Evolutionary conservation across 495 filamentous ascomycete species (phyloP), one percentile per base, ranked within the genome.

Genomic region (Penicillium longicatenatum): DNA sequence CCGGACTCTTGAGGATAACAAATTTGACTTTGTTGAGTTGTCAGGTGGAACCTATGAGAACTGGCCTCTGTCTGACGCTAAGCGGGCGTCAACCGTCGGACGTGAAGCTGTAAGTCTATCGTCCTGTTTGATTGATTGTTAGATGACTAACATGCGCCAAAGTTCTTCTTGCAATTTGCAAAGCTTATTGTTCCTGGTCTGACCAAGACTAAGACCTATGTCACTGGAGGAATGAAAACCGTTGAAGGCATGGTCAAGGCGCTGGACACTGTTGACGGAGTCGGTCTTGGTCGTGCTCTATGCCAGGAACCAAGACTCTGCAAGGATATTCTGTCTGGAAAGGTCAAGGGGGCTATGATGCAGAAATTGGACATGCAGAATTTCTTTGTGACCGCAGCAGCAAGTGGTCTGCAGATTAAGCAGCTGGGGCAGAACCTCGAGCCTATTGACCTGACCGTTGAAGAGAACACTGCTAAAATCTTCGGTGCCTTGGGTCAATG

Each of bases 131-230:
- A 41, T 14, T 30, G n/a, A 14, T 49, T 14, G n/a, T 42, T 21
- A 12, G 12, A 30, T 14, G 22, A n/a, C 26, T 53, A n/a, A 52
- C 26, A 41, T 39, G 26, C 4, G 2, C 17, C 17, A 4, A 12
- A 60, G 6, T 87, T 86, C 71, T 89, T 89, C 72, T 67, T 89
- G 46, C 83, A 88, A 16, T 88, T 87, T 56, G 86, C 86, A 4
- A 80, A 87, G 39, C 55, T 72, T 43, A 87, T 88, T 46, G 74
- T 77, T 9, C 82, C 81, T n/a, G 72, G 54, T 14, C 71, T 86
- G 24, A 75, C 58, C 21, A 75, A 81, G 63, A 83, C 82, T 12
- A 83, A 78, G 62, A 72, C 72, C 1, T 87, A 83, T 57, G 71
- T 89, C 51, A 89, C 86, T 4, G 86, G 86, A 16, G 85, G 86